Evolutionary conservation across 495 filamentous ascomycete species (phyloP), one percentile per base, ranked within the genome.

Genomic region (Penicillium ucsense): DNA sequence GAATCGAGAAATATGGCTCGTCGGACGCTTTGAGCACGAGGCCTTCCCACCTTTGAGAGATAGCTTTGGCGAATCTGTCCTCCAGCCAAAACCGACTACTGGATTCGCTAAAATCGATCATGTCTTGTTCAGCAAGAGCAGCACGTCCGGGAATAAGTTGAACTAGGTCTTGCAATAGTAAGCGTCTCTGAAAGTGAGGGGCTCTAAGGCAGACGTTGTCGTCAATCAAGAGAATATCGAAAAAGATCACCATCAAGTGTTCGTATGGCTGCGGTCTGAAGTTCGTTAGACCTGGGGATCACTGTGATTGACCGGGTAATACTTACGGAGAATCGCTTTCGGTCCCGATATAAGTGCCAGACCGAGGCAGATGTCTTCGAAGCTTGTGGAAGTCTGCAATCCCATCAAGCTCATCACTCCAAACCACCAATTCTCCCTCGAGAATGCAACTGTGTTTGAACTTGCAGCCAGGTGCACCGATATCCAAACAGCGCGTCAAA

Each of bases 211-310:
- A 70, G 3, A 81, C 74, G 45, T 84, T 68, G 41, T 86, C 72
- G 60, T 95, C 84, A 10, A 87, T 55, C 37, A 91, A 63, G 8
- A 94, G 65, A 5, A 89, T 61, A 55, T 94, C 89, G 49, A 84
- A 94, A 55, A 88, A 86, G 5, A 92, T 65, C 4, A 94, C 79
- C 84, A 91, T 90, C 4, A 94, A 65, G 53, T 91, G 84, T 47
- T 91, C 87, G 62, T 80, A 73, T 8, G 71, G 68, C 55, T 87
- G 78, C 3, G 77, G 74, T 41, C 81, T 82, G 31, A 2, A 8
- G 35, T 39, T 6, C 8, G 34, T 61, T 31, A 61, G 59, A 28
- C 20, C 46, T 35, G 7, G 31, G 6, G 6, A 8, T 20, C 29
- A 3, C 2, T 28, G 3, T 4, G 3, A 6, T 27, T n/a, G 11